Evolutionary conservation across 805 yeast species (phyloP), one percentile per base, ranked within the genome.

Genomic region (Nakazawaea sp.): DNA sequence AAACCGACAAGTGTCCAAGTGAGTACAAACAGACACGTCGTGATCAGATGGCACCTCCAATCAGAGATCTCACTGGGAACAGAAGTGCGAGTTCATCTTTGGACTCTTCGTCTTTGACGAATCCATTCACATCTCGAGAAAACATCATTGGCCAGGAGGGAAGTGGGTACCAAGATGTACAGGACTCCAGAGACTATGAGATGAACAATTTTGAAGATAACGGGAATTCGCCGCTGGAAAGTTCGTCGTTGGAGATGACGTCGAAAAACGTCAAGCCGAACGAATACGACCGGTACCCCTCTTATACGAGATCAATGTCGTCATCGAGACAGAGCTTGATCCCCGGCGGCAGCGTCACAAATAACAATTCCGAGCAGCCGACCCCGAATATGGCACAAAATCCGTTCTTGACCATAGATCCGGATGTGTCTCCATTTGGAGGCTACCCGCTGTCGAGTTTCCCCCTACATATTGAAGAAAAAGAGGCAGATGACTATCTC

Each of bases 401-500:
- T 41, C 74, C 74, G 11, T 68, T 68, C 45, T 42, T 69, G 33
- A 23, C 32, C 9, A 67, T 64, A 28, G 78, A 70, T 50, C 71
- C 78, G 17, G 92, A 82, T 51, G 78, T 79, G 46, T 76, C 84
- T 33, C 98, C 97, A 3, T 90, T 90, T 62, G 98, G 97, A 35
- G 97, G 97, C 12, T 90, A 85, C 58, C 97, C 98, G 1, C 94
- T 96, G 7, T 70, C 88, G 13, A 78, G 87, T 4, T 90, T 90
- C 63, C 98, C 98, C 1, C 64, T 90, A 40, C 81, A 75, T 48
- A 78, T 92, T 45, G 96, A 90, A 42, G 97, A 90, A 49, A 86
- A 86, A 59, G 98, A 90, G 59, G 81, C 84, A 8, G 98, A 90
- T 62, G 98, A 90, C 59, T 89, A 86, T 53, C 57, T 92, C 46